These are phyloP conservation scores for Phytophthora litchii DNA, from an alignment of 352 stramenopile species.

Conservation along the genomic window DNA sequence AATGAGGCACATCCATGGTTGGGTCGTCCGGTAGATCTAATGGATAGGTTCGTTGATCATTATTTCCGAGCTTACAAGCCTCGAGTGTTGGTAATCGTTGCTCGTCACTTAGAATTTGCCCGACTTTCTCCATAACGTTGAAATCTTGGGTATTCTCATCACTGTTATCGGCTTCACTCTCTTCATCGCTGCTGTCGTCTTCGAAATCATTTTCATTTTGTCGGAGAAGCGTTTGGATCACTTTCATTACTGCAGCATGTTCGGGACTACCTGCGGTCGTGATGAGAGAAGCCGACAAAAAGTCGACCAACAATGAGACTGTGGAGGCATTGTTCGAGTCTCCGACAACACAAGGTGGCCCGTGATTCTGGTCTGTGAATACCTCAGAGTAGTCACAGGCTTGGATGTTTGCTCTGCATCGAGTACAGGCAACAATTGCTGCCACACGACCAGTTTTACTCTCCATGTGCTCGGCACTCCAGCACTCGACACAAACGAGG, in stretches of 20 bases:
- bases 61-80: slow-evolving; percentile 15
- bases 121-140: slow-evolving; percentile 8
- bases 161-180: background rate
- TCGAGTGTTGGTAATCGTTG: slow-evolving; percentile 12
- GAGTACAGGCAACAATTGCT: slow-evolving; percentile 29
- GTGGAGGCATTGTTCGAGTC: slow-evolving; percentile 6
- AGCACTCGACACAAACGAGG: slow-evolving; percentile 33
- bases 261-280: slow-evolving; percentile 10
- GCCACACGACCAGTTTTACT: slow-evolving; percentile 24
- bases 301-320: slow-evolving; percentile 21
- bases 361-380: slow-evolving; percentile 7
- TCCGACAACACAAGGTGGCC: slow-evolving; percentile 6
- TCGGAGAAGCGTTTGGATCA: slow-evolving; percentile 15
- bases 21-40: slow-evolving; percentile 18
- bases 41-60: slow-evolving; percentile 4
- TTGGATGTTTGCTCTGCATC: slow-evolving; percentile 24
- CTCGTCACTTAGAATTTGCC: slow-evolving; percentile 6
- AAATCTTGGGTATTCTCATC: background rate
- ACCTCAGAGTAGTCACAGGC: slow-evolving; percentile 42
- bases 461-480: slow-evolving; percentile 34
- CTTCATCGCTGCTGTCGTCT: background rate
- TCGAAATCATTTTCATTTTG: slow-evolving; percentile 9
- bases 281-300: slow-evolving; percentile 18
- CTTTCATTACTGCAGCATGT: slow-evolving; percentile 11
- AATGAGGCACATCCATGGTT: slow-evolving; percentile 5